A percentile compares a stretch with the other conserved stretches of the same genome.
phyloP scores from a whole-genome alignment of 2,329 filamentous ascomycete genomes.

The Penicillium sp. region DNA sequence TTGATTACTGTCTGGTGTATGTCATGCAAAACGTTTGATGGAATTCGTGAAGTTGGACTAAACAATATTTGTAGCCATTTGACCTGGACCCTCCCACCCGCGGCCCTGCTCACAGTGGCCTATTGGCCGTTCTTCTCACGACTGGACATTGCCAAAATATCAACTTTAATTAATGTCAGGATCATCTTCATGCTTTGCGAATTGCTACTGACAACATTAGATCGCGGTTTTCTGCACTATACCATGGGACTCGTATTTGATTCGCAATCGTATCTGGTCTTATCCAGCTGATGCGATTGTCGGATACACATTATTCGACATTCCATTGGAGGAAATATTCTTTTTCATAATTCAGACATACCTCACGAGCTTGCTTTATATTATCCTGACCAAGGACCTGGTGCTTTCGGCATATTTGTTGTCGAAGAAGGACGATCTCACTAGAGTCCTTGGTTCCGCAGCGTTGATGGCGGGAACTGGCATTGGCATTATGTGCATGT shows the following conservation, averaged over 20 bases:
- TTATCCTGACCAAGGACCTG: conserved; percentile 64
- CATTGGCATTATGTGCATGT: not conserved
- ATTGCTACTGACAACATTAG: conserved; percentile 24
- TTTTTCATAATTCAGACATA: conserved; percentile 79
- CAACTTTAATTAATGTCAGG: conserved; percentile 56
- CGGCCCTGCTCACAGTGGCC: conserved; percentile 58
- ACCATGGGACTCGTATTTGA: conserved; percentile 76
- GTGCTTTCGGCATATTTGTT: conserved; percentile 58
- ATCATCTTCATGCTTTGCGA: not conserved
- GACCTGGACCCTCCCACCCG: conserved; percentile 67
- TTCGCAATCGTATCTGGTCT: conserved; percentile 68
- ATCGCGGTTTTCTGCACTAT: conserved; percentile 68
- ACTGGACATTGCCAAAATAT: conserved; percentile 63
- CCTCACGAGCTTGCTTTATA: conserved; percentile 62
- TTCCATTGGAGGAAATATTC: conserved; percentile 72
- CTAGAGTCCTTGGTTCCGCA: not conserved
- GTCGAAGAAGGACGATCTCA: conserved; percentile 29
- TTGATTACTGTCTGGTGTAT: conserved; percentile 3
- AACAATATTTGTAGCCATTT: conserved; percentile 52
- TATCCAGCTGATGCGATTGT: conserved; percentile 67
- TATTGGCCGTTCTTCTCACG: conserved; percentile 63
- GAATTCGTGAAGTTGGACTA: not conserved
- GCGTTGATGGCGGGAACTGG: not conserved
- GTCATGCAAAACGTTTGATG: not conserved
- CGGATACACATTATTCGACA: conserved; percentile 62